Percentiles rank a stretch among this genome's conserved stretches.
phyloP scores from a whole-genome alignment of 164 flowering plant genomes.

The Malania oleifera region DNA sequence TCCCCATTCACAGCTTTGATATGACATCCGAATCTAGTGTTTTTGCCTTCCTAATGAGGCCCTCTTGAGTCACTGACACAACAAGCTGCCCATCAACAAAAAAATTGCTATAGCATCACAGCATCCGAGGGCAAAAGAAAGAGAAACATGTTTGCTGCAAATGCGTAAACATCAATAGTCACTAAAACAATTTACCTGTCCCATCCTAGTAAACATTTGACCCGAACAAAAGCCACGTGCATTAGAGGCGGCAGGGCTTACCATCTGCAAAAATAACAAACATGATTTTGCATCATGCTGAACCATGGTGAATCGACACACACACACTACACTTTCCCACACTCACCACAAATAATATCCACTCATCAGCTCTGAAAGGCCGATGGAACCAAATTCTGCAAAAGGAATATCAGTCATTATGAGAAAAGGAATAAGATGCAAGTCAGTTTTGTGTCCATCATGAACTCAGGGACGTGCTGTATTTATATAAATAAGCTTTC shows the following conservation, averaged over 20 bases:
- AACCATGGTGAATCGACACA: neutral
- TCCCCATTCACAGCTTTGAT: conserved; percentile 49
- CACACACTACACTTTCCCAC: neutral
- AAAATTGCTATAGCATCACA: no score
- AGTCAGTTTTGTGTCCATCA: no score
- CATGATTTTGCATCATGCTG: neutral
- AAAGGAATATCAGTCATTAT: neutral
- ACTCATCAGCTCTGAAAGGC: conserved; percentile 83
- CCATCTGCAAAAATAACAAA: conserved; percentile 29
- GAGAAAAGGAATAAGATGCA: neutral
- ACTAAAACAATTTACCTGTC: conserved; percentile 58
- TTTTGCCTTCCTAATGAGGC: conserved; percentile 50
- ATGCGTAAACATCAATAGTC: neutral
- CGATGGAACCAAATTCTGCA: conserved; percentile 96
- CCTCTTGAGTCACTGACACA: conserved; percentile 76
- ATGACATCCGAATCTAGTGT: conserved; percentile 17
- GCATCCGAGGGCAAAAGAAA: neutral
- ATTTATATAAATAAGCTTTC: no score
- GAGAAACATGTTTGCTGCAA: neutral
- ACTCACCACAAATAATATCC: conserved; percentile 79
- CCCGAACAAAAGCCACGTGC: conserved; percentile 55
- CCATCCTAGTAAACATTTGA: conserved; percentile 71
- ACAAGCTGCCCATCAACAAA: conserved; percentile 54
- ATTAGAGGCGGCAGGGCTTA: conserved; percentile 43
- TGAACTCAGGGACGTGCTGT: no score